Evolutionary conservation across 2,329 filamentous ascomycete genomes (phyloP).

Genomic region (Cytospora piceicola): DNA sequence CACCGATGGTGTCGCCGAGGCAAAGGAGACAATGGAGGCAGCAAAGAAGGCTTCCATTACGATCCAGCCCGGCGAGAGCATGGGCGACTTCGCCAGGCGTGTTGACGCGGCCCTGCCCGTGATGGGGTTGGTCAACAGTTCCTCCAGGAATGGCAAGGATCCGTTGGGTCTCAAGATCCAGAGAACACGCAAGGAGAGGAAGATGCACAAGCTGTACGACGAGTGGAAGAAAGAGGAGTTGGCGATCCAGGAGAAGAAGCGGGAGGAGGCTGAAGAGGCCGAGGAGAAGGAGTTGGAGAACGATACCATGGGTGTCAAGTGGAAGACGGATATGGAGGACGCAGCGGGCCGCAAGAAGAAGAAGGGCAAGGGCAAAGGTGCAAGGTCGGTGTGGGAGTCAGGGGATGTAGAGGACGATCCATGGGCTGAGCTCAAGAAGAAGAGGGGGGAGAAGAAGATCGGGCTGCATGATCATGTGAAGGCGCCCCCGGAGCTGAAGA

Average conservation of each 20-base stretch:
- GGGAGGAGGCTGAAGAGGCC: constrained; percentile 67
- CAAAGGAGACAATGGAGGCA: constrained; percentile 37
- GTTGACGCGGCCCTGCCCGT: constrained; percentile 86
- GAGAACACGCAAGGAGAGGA: constrained; percentile 81
- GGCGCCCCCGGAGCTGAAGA: constrained; percentile 75
- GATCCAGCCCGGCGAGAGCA: constrained; percentile 81
- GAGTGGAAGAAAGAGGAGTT: constrained; percentile 73
- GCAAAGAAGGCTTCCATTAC: constrained; percentile 56
- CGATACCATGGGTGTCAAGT: constrained; percentile 54
- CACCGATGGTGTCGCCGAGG: constrained; percentile 25
- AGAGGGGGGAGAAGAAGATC: constrained; percentile 59
- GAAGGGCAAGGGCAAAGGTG: constrained; percentile 47
- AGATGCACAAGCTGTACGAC: constrained; percentile 78
- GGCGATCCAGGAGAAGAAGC: constrained; percentile 64
- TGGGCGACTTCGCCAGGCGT: constrained; percentile 79
- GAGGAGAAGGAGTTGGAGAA: constrained; percentile 66
- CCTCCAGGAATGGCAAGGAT: constrained; percentile 63
- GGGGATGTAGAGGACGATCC: constrained; percentile 65
- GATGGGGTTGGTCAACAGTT: constrained; percentile 68
- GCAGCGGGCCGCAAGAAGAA: constrained; percentile 45
- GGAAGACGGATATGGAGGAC: constrained; percentile 52
- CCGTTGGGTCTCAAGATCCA: constrained; percentile 68
- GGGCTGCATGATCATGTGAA: constrained; percentile 63
- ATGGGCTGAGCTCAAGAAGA: constrained; percentile 74
- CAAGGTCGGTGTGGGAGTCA: constrained; percentile 45